Base-by-base conservation (phyloP, 495 filamentous ascomycete genomes). In the Daldinia grandis region DNA sequence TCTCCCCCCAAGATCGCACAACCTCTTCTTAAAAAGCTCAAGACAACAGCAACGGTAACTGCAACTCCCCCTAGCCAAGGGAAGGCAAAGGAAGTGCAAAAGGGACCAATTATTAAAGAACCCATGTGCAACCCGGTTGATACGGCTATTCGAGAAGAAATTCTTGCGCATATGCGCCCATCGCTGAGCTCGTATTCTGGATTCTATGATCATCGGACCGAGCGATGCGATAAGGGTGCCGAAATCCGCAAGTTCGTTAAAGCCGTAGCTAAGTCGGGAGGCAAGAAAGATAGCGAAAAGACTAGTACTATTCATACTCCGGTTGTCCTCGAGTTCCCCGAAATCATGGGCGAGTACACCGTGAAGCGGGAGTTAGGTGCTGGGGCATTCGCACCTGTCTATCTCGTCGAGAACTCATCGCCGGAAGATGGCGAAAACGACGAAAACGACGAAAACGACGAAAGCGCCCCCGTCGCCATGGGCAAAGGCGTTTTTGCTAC, bases 351-450 rank as follows among this genome's bases (percentile, higher is more conserved):
- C 5, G 78, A 82, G 4, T 98, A 97, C 79, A 89, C 90, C 8
- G 79, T 99, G 62, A 91, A 90, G 68, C 88, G 90, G n/a, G 93
- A 97, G 74, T 88, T 99, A 7, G 95, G 95, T 8, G 90, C 93
- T 19, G 95, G 95, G 25, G 95, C 96, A 2, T 98, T 93, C 78
- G 95, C 94, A 6, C 94, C 95, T 0, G 96, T 99, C 6, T 98
- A 98, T 78, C 85, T 98, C 2, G 89, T 92, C 10, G 91, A 97
- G 74, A 94, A 91, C 72, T 84, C 83, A 2, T 75, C 76, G 9
- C 81, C 83, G 3, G 81, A 85, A 40, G 71, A 75, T 21, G 74
- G 76, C 12, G 74, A 74, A 14, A 72, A 35, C 33, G 33, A 35
- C 33, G 81, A 85, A 42, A 71, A 75, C 25, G 74, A 78, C 12